A percentile compares a stretch with the other conserved stretches of the same genome.
Evolutionary conservation across 140 eudicot genomes (phyloP).

Genomic region (Oenanthe javanica): DNA sequence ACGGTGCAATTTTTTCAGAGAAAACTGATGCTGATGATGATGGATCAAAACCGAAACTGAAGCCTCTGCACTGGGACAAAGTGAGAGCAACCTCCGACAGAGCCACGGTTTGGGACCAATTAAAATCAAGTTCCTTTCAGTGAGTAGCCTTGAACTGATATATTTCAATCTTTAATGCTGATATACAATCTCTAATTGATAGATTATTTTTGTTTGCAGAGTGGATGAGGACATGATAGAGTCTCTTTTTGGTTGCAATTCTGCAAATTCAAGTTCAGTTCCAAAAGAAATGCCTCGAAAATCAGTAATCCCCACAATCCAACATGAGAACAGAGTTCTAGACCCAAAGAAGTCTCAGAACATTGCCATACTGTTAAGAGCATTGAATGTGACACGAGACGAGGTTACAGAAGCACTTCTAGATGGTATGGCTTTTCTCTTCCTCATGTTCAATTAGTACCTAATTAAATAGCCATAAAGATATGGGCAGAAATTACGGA

Average conservation of each 20-base stretch:
- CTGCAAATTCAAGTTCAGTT: constrained; percentile 33
- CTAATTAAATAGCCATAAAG: neutral
- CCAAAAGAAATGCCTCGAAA: constrained; percentile 50
- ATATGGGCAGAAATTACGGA: neutral
- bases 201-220: constrained; percentile 28
- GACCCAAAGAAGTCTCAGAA: constrained; percentile 98
- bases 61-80: constrained; percentile 99
- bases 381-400: constrained; percentile 86
- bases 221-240: constrained; percentile 95
- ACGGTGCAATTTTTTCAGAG: constrained; percentile 27
- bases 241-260: constrained; percentile 68
- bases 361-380: constrained; percentile 83
- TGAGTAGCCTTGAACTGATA: constrained; percentile 32
- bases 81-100: constrained; percentile 89
- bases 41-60: constrained; percentile 66
- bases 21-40: constrained; percentile 56
- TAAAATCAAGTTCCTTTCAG: constrained; percentile 96
- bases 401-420: constrained; percentile 87
- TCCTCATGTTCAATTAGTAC: neutral
- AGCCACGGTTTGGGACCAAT: constrained; percentile 98
- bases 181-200: constrained; percentile 9
- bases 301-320: constrained; percentile 55
- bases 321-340: constrained; percentile 71
- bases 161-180: neutral
- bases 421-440: constrained; percentile 53